phyloP scores from a whole-genome alignment of 371 early-diverging fungal genomes.

The Mycotypha africana region DNA sequence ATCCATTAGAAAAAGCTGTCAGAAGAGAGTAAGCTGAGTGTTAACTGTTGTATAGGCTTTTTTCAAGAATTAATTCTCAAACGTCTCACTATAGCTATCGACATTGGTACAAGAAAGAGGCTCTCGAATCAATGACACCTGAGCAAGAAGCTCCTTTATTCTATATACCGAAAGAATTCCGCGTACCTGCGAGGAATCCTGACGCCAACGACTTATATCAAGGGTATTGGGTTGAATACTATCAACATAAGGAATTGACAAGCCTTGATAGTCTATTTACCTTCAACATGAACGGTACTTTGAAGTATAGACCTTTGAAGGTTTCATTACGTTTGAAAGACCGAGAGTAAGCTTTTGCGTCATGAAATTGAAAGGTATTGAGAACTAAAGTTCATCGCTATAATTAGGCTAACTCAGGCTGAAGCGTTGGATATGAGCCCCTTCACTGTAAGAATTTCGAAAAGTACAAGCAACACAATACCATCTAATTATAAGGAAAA shows the following conservation, averaged over 20 bases:
- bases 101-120: conserved; percentile 55
- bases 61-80: neutral
- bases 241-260: conserved; percentile 67
- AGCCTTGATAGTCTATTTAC: conserved; percentile 73
- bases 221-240: conserved; percentile 79
- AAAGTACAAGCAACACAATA: neutral
- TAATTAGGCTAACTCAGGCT: conserved; percentile 20
- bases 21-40: conserved; percentile 46
- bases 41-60: neutral
- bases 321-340: conserved; percentile 15
- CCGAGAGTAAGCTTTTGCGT: conserved; percentile 20
- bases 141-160: conserved; percentile 15
- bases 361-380: neutral
- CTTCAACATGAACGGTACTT: conserved; percentile 81
- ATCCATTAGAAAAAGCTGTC: conserved; percentile 43
- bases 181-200: conserved; percentile 19
- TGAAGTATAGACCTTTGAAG: conserved; percentile 49
- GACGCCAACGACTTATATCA: conserved; percentile 36
- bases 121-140: conserved; percentile 23
- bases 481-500: conserved; percentile 6
- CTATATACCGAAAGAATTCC: conserved; percentile 23
- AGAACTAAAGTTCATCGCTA: neutral
- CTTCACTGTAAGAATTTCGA: conserved; percentile 37
- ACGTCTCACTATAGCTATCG: conserved; percentile 43
- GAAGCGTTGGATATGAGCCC: conserved; percentile 44